These are phyloP conservation scores for Agapanthus africanus DNA, from an alignment of 106 monocot species.

Conservation along the genomic window DNA sequence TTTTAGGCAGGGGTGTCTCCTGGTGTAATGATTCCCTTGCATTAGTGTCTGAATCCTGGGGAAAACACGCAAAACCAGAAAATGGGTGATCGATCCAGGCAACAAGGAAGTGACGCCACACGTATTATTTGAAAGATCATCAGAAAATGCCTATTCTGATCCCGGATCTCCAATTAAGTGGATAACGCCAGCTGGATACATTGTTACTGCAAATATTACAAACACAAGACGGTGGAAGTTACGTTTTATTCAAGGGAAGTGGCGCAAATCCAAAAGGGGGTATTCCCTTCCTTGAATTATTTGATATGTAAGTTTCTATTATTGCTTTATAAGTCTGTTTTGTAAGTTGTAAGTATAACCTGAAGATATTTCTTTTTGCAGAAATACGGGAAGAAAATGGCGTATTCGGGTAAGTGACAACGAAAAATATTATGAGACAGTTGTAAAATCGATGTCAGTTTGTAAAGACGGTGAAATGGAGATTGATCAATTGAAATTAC, in stretches of 20 bases:
- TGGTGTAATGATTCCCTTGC: constrained; percentile 97
- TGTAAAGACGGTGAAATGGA: constrained; percentile 48
- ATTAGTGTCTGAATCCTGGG: constrained; percentile 96
- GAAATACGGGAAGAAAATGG: constrained; percentile 84
- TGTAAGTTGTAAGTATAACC: no score
- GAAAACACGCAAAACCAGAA: constrained; percentile 84
- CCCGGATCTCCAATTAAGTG: constrained; percentile 96
- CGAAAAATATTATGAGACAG: constrained; percentile 89
- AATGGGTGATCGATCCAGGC: constrained; percentile 87
- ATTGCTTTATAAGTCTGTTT: no score
- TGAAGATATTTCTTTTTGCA: no score
- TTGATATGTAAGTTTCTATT: constrained; percentile 91
- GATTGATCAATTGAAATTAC: constrained; percentile 71
- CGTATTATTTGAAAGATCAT: constrained; percentile 95
- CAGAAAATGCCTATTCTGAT: constrained; percentile 96
- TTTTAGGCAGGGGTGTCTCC: constrained; percentile 67
- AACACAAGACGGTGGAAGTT: constrained; percentile 54
- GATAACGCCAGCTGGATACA: constrained; percentile 72
- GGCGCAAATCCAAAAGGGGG: constrained; percentile 97
- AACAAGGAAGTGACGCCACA: constrained; percentile 54
- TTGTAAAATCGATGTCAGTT: constrained; percentile 91
- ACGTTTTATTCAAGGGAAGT: constrained; percentile 74
- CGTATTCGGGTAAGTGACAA: constrained; percentile 97
- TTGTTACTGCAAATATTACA: constrained; percentile 86
- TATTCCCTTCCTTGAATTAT: constrained; percentile 93